Evolutionary conservation across 345 rosid species (phyloP).

Genomic region (Populus pruinosa): DNA sequence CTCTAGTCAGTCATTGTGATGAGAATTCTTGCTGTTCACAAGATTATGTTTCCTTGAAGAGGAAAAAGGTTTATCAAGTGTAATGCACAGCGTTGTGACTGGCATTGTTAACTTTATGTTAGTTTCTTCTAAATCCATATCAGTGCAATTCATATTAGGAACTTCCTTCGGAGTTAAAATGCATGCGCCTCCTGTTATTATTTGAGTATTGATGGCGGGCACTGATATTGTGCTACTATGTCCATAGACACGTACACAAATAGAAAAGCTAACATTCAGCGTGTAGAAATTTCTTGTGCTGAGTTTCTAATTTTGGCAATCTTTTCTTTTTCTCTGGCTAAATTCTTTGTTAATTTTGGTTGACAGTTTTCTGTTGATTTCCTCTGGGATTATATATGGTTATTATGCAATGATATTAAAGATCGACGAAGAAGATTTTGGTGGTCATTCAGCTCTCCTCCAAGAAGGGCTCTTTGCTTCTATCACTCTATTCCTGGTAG

Average conservation of each 20-base stretch:
- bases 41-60: neutral
- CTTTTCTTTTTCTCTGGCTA: neutral
- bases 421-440: slow-evolving; percentile 90
- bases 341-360: slow-evolving; percentile 11
- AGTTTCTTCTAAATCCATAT: neutral
- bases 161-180: neutral
- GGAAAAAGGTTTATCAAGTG: neutral
- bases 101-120: neutral
- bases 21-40: neutral
- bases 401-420: slow-evolving; percentile 79
- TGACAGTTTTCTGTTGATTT: slow-evolving; percentile 64
- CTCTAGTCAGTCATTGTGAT: neutral
- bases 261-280: neutral
- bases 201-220: no score
- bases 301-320: neutral
- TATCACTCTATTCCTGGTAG: slow-evolving; percentile 82
- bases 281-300: neutral
- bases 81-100: neutral
- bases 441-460: slow-evolving; percentile 89
- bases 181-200: neutral
- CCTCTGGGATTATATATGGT: slow-evolving; percentile 73
- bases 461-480: slow-evolving; percentile 97
- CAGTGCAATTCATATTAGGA: neutral
- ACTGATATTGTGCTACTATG: neutral
- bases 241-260: no score